Base-by-base conservation (phyloP, 768 basidiomycete species). In the Gelatoporia subvermispora region DNA sequence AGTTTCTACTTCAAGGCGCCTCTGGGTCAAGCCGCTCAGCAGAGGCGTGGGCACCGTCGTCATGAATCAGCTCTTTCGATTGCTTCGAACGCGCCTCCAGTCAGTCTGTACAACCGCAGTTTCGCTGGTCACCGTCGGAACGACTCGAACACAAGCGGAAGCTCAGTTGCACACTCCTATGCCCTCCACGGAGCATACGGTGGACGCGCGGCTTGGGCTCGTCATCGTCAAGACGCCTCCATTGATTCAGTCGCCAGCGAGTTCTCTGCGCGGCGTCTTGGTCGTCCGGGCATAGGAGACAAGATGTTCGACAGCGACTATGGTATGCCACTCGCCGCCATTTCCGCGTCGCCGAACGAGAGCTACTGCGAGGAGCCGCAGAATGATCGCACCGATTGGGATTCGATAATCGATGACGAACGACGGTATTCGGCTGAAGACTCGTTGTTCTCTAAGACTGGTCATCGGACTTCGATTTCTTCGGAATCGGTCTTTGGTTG, bases 291-390 rank as follows among this genome's bases (percentile, higher is more conserved):
- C 2, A 62, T 91, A 3, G 88, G 89, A 1, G 89, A 92, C 64
- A 92, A 90, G 75, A 92, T 92, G 89, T 86, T 92, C 53, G 82
- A 85, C 34, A 81, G 73, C 25, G 75, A 67, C 11, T 74, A 71
- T 41, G 76, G 73, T 1, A 72, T 76, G 50, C 77, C 84, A 0
- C 70, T 89, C 22, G 61, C 72, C 0, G 69, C 85, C 0, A 87
- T 89, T 51, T 77, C 82, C 1, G 84, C 78, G 0, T 88, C 86
- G 0, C 85, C 86, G 1, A 61, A 75, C 0, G 75, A 74, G 40
- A 77, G 76, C 45, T 58, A 63, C 11, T 56, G 56, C 41, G 60
- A 58, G 45, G 54, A 56, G 2, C 60, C 62, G 7, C 58, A 69
- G 36, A 58, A 54, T 13, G 62, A 70, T 50, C 69, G 68, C 25